A percentile compares a stretch with the other conserved stretches of the same genome.
Conservation (phyloP, 2,329 filamentous ascomycete species). For the Bipolaris bicolor region DNA sequence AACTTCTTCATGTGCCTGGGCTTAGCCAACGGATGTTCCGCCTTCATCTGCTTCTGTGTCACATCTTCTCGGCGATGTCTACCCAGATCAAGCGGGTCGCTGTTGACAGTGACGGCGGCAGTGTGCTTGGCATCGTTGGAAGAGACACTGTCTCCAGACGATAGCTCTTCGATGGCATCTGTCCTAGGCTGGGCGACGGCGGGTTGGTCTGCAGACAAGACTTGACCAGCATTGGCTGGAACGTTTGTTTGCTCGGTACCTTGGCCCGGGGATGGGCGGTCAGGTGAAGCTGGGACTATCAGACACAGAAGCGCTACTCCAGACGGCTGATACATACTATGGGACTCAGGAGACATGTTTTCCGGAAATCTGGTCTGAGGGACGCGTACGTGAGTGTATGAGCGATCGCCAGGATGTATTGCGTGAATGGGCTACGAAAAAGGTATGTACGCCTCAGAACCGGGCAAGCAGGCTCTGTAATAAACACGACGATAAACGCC, state of each 20-base stretch:
- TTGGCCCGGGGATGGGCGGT: constrained; percentile 35
- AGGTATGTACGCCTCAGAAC: constrained; percentile 27
- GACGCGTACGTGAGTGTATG: constrained; percentile 18
- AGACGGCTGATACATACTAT: constrained; percentile 36
- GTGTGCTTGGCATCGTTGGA: constrained; percentile 33
- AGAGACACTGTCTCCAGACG: constrained; percentile 26
- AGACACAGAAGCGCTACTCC: constrained; percentile 25
- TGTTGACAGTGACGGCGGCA: constrained; percentile 23
- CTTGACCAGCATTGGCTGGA: constrained; percentile 30
- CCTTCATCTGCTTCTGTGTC: constrained; percentile 56
- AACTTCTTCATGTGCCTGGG: constrained; percentile 40
- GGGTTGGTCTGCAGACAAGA: constrained; percentile 33
- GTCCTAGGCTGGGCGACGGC: constrained; percentile 25
- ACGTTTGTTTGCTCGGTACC: constrained; percentile 35
- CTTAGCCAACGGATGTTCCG: constrained; percentile 20
- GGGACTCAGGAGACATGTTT: constrained; percentile 42
- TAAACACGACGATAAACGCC: constrained; percentile 39
- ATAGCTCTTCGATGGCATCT: constrained; percentile 36
- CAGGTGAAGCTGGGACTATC: constrained; percentile 38
- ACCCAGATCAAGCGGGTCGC: constrained; percentile 48
- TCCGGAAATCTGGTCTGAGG: constrained; percentile 26
- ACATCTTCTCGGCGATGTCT: constrained; percentile 44
- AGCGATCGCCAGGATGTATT: constrained; percentile 29
- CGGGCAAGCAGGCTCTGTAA: constrained; percentile 37
- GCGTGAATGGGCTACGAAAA: constrained; percentile 32